These are phyloP conservation scores for Ascochyta lentis DNA, from an alignment of 2,329 filamentous ascomycete genomes.

Conservation along the genomic window DNA sequence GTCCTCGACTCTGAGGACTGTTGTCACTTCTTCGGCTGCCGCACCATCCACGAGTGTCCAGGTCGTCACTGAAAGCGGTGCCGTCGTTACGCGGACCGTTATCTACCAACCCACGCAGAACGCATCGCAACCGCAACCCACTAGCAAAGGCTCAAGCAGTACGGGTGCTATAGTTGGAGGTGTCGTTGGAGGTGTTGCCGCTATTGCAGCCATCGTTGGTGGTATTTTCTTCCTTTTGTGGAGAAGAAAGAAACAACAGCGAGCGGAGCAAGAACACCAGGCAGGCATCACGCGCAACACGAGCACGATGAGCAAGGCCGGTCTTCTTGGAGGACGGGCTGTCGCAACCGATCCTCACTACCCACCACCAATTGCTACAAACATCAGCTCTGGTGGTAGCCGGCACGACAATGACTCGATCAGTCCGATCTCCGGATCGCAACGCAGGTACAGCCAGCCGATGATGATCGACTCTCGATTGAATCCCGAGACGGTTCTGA, in stretches of 20 bases:
- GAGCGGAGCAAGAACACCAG: constrained; percentile 27
- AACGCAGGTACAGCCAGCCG: constrained; percentile 52
- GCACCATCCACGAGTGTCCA: constrained; percentile 37
- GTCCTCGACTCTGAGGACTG: constrained; percentile 27
- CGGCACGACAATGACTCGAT: constrained; percentile 41
- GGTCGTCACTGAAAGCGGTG: constrained; percentile 54
- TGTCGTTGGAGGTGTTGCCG: constrained; percentile 50
- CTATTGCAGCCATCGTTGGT: constrained; percentile 35
- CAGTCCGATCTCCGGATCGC: constrained; percentile 44
- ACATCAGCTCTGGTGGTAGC: constrained; percentile 36
- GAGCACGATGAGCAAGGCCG: constrained; percentile 57
- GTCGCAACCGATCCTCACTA: constrained; percentile 27
- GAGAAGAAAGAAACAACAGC: constrained; percentile 39
- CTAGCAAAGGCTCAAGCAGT: constrained; percentile 29
- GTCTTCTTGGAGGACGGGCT: constrained; percentile 45
- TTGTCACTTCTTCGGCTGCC: constrained; percentile 6
- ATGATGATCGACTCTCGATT: constrained; percentile 57
- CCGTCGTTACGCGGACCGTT: constrained; percentile 53
- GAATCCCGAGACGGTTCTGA: constrained; percentile 56
- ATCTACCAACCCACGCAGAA: constrained; percentile 42
- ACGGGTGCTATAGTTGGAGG: constrained; percentile 56
- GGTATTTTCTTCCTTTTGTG: constrained; percentile 51
- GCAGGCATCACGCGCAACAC: constrained; percentile 50
- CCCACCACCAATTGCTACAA: constrained; percentile 38
- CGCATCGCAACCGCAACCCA: not conserved